Evolutionary conservation across 257 asterid genomes (phyloP), one percentile per base, ranked within the genome.

Genomic region (Plectranthus barbatus): DNA sequence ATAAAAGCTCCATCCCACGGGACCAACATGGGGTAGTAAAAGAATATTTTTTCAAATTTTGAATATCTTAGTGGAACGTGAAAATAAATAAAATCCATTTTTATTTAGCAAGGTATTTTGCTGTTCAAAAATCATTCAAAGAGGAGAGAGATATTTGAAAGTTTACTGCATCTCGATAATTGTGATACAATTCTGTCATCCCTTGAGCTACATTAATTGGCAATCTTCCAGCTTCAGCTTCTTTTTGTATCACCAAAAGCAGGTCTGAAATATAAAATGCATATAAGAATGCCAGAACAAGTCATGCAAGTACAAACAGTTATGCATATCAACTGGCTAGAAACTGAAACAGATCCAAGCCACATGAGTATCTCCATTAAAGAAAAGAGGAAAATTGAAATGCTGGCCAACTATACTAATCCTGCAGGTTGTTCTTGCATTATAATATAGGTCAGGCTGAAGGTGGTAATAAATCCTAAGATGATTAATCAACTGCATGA

Each of bases 101-200:
- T n/a, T n/a, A n/a, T n/a, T n/a, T n/a, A n/a, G n/a, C n/a, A n/a
- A n/a, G n/a, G n/a, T n/a, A n/a, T n/a, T n/a, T n/a, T n/a, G n/a
- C n/a, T n/a, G n/a, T n/a, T n/a, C n/a, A n/a, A n/a, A n/a, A n/a
- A n/a, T n/a, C n/a, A n/a, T n/a, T n/a, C n/a, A n/a, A n/a, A n/a
- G n/a, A n/a, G n/a, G n/a, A n/a, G n/a, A n/a, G n/a, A n/a, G n/a
- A n/a, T n/a, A n/a, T n/a, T n/a, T n/a, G n/a, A n/a, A n/a, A n/a
- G n/a, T n/a, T n/a, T 83, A 91, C 96, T 60, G 98, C 96, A 67
- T 84, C 81, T 72, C 84, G 86, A 77, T 91, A 91, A 74, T 81
- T 91, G 72, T 80, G 82, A 69, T 80, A 88, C 75, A 91, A 73
- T 77, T 88, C 98, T 77, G 83, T 86, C 96, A 91, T 84, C 70